A percentile compares a stretch with the other conserved stretches of the same genome.
These are phyloP conservation scores for Aureobasidium melanogenum DNA, from an alignment of 2,329 filamentous ascomycete genomes.

Conservation along the genomic window DNA sequence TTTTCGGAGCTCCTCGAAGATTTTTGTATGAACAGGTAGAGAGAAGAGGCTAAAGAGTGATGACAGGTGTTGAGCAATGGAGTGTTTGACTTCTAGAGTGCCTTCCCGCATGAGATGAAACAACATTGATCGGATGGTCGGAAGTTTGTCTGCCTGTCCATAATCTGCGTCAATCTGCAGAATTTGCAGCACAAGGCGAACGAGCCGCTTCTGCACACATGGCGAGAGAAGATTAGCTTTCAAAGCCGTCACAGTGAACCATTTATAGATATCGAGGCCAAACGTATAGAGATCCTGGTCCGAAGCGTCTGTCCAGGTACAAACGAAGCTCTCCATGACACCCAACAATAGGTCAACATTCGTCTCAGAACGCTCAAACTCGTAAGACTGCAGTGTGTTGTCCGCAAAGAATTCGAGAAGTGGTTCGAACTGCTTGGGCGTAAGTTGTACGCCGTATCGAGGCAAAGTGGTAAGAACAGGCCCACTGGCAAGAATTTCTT, in stretches of 20 bases:
- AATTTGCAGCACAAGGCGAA: slow-evolving; percentile 60
- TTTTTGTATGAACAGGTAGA: slow-evolving; percentile 71
- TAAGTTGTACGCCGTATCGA: slow-evolving; percentile 18
- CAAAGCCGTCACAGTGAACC: slow-evolving; percentile 61
- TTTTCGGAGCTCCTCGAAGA: slow-evolving; percentile 76
- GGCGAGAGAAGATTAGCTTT: slow-evolving; percentile 61
- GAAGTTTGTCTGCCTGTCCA: slow-evolving; percentile 46
- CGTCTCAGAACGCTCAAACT: slow-evolving; percentile 66
- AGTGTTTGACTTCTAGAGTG: slow-evolving; percentile 64
- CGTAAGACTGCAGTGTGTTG: slow-evolving; percentile 43
- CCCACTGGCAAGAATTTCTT: slow-evolving; percentile 20
- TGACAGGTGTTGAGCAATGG: slow-evolving; percentile 60
- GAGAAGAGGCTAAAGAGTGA: slow-evolving; percentile 72
- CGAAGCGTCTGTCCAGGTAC: slow-evolving; percentile 52
- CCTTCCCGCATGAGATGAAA: slow-evolving; percentile 62
- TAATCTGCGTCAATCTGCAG: slow-evolving; percentile 60
- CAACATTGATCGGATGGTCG: slow-evolving; percentile 61
- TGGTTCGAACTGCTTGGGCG: slow-evolving; percentile 29
- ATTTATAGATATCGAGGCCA: slow-evolving; percentile 68
- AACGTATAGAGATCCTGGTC: slow-evolving; percentile 53
- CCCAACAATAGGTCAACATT: slow-evolving; percentile 60
- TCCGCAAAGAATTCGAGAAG: slow-evolving; percentile 42
- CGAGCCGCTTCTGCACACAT: slow-evolving; percentile 57
- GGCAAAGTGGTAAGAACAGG: slow-evolving; percentile 17
- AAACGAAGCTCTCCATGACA: slow-evolving; percentile 55